These are phyloP conservation scores for Cornus suecica DNA, from an alignment of 148 eudicot species.

Conservation along the genomic window DNA sequence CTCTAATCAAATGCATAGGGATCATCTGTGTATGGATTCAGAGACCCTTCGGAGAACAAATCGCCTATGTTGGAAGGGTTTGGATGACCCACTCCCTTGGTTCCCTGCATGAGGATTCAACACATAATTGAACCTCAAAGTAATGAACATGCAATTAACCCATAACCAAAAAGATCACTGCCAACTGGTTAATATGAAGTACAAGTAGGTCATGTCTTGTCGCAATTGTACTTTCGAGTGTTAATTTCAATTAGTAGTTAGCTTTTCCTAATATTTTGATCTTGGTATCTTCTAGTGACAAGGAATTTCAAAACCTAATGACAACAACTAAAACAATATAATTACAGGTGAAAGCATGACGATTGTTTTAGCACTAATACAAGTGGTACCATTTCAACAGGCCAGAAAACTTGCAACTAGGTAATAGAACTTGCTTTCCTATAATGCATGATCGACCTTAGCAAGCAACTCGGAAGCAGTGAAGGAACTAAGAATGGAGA, in stretches of 20 bases:
- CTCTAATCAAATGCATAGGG: slow-evolving; percentile 95
- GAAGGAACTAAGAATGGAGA: neutral
- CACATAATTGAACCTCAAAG: neutral
- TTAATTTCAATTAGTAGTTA: neutral
- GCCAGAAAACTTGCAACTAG: neutral
- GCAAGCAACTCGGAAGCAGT: slow-evolving; percentile 3
- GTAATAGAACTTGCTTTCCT: neutral
- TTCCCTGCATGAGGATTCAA: slow-evolving; percentile 43
- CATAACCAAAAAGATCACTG: neutral
- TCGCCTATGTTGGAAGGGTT: slow-evolving; percentile 83
- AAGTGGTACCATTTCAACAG: neutral
- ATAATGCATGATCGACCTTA: slow-evolving; percentile 5
- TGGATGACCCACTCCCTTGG: slow-evolving; percentile 33
- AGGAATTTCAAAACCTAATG: slow-evolving; percentile 3
- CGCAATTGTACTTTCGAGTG: neutral
- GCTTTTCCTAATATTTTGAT: neutral
- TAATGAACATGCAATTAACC: neutral
- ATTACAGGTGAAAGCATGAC: neutral
- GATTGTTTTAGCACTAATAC: neutral
- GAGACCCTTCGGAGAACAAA: slow-evolving; percentile 89
- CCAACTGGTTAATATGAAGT: neutral
- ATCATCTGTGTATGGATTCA: slow-evolving; percentile 96
- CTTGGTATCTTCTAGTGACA: neutral
- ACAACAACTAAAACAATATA: neutral
- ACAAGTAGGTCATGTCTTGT: neutral